Percentiles rank a stretch among this genome's conserved stretches.
These are phyloP conservation scores for Umbelopsis sp. DNA, from an alignment of 192 early-diverging fungal genomes.

Conservation along the genomic window DNA sequence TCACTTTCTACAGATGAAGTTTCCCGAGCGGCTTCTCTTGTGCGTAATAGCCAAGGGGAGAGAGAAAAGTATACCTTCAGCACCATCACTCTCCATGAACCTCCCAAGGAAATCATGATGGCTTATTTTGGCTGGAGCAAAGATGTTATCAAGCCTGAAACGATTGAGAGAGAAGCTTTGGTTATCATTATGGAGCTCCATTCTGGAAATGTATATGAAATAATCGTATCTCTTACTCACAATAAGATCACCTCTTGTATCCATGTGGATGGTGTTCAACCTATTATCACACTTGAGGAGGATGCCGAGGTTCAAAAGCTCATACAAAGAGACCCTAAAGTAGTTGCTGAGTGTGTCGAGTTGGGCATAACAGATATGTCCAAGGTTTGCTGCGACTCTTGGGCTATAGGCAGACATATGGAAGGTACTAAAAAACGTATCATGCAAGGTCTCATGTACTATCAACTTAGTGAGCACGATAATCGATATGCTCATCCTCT, in stretches of 20 bases:
- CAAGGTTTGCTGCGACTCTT: conserved; percentile 36
- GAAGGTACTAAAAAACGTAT: conserved; percentile 31
- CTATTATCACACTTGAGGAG: conserved; percentile 43
- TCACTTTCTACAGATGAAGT: conserved; percentile 40
- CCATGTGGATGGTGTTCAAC: conserved; percentile 38
- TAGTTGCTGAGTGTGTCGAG: conserved; percentile 37
- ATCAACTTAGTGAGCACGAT: conserved; percentile 40
- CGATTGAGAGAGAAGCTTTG: conserved; percentile 40
- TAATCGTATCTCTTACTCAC: conserved; percentile 29
- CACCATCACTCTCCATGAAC: conserved; percentile 45
- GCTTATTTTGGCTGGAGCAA: conserved; percentile 40
- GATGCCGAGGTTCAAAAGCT: conserved; percentile 37
- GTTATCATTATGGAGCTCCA: conserved; percentile 32
- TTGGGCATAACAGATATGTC: conserved; percentile 45
- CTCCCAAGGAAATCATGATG: conserved; percentile 35
- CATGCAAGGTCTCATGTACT: conserved; percentile 43
- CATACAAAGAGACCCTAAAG: conserved; percentile 27
- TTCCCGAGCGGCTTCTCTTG: conserved; percentile 23
- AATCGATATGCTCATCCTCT: conserved; percentile 47
- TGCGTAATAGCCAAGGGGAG: conserved; percentile 23
- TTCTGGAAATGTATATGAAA: conserved; percentile 33
- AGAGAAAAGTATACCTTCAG: conserved; percentile 33
- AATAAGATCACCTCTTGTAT: conserved; percentile 26
- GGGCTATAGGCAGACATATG: conserved; percentile 39
- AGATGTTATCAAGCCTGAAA: conserved; percentile 5